These are phyloP conservation scores for Xylariomycetidae sp. DNA, from an alignment of 2,329 filamentous ascomycete genomes.

Conservation along the genomic window DNA sequence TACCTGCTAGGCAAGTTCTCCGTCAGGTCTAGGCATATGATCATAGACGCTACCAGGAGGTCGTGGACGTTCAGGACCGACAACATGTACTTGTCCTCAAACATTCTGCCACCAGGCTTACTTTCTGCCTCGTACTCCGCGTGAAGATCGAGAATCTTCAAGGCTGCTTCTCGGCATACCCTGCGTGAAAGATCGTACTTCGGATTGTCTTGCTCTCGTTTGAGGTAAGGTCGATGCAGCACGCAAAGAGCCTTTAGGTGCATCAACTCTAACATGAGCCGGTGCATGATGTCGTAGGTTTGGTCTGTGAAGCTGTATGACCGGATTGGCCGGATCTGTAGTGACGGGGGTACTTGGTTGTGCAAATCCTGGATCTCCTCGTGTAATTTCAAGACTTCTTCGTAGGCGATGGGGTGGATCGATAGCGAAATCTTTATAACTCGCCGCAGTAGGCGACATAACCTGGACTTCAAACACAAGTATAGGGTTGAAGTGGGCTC, in stretches of 20 bases:
- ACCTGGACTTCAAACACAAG: constrained; percentile 35
- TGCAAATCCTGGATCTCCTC: constrained; percentile 33
- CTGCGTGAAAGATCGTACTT: constrained; percentile 33
- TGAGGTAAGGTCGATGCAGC: constrained; percentile 43
- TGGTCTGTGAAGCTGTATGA: constrained; percentile 37
- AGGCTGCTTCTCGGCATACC: constrained; percentile 36
- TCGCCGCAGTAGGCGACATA: constrained; percentile 37
- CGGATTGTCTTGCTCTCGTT: constrained; percentile 30
- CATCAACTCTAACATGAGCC: constrained; percentile 42
- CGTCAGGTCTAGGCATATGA: constrained; percentile 47
- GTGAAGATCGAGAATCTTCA: constrained; percentile 40
- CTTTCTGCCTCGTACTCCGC: constrained; percentile 40
- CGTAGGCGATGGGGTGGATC: constrained; percentile 29
- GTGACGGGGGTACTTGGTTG: constrained; percentile 31
- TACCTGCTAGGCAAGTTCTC: constrained; percentile 34
- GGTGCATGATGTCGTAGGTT: constrained; percentile 40
- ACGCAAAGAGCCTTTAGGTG: constrained; percentile 44
- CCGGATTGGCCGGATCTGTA: constrained; percentile 36
- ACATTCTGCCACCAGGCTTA: constrained; percentile 43
- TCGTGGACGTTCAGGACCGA: constrained; percentile 48
- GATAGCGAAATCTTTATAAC: constrained; percentile 36
- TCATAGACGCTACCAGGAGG: constrained; percentile 54
- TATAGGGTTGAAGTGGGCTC: constrained; percentile 39
- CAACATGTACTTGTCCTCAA: constrained; percentile 47
- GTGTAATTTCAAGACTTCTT: constrained; percentile 34